These are phyloP conservation scores for Pelargonium myrrhifolium DNA, from an alignment of 441 rosid genomes.

Conservation along the genomic window DNA sequence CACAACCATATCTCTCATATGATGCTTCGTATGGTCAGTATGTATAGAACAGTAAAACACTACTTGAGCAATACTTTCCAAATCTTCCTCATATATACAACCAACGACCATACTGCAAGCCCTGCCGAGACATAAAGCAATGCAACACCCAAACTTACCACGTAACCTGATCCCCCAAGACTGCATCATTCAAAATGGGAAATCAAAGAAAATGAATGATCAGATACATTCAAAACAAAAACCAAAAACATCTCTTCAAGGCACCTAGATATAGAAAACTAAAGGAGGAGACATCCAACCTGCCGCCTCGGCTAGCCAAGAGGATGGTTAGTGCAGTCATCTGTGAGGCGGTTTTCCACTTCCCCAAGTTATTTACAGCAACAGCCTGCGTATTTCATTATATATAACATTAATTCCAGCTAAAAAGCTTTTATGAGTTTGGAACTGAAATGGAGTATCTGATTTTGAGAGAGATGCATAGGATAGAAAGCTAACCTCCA, in stretches of 20 bases:
- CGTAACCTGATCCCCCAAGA: constrained; percentile 44
- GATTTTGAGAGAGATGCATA: neutral
- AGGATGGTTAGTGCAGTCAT: constrained; percentile 85
- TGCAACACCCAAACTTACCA: constrained; percentile 52
- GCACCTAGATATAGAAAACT: neutral
- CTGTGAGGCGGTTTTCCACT: constrained; percentile 97
- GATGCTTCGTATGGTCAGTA: neutral
- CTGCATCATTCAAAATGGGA: constrained; percentile 30
- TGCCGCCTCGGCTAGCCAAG: constrained; percentile 73
- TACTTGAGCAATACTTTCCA: constrained; percentile 67
- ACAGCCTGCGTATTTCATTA: constrained; percentile 57
- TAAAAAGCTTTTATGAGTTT: neutral
- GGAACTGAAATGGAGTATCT: neutral
- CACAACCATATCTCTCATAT: neutral
- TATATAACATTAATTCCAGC: neutral
- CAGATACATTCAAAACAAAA: constrained; percentile 5
- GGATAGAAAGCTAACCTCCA: constrained; percentile 44
- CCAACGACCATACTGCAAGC: constrained; percentile 77
- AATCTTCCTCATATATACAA: constrained; percentile 76
- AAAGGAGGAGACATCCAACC: constrained; percentile 24
- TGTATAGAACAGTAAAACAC: constrained; percentile 12
- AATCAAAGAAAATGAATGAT: constrained; percentile 3
- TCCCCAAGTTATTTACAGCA: constrained; percentile 90
- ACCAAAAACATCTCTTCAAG: neutral
- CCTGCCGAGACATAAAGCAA: constrained; percentile 88